Percentiles rank a stretch among this genome's conserved stretches.
Conservation (phyloP, 371 early-diverging fungal species). For the Mortierella sp. region DNA sequence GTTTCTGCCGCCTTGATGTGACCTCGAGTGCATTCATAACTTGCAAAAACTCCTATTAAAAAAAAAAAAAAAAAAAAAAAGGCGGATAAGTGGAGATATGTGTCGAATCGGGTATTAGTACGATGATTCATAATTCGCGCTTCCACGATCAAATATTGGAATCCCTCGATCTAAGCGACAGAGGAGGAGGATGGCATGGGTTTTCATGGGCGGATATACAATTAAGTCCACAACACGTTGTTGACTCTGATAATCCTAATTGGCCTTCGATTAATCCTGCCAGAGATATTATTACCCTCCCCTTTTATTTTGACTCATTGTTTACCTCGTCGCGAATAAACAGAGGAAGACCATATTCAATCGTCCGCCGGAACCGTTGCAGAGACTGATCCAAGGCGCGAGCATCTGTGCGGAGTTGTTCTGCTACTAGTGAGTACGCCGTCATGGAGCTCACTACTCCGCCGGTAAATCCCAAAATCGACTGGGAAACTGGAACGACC, state of each 20-base stretch:
- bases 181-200: not conserved
- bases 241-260: no score
- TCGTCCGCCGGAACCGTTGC: conserved; percentile 30
- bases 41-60: conserved; percentile 43
- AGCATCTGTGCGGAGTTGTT: conserved; percentile 38
- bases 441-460: conserved; percentile 52
- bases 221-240: no score
- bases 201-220: no score
- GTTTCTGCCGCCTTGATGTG: conserved; percentile 44
- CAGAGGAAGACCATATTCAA: conserved; percentile 53
- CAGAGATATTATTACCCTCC: no score
- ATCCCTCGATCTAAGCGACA: not conserved
- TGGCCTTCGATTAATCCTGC: no score
- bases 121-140: no score
- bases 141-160: no score
- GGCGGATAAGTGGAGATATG: no score
- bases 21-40: conserved; percentile 49
- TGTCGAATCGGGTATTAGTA: no score
- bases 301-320: not conserved
- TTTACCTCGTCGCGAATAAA: conserved; percentile 55
- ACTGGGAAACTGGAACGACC: conserved; percentile 53
- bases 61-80: not conserved
- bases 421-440: conserved; percentile 41
- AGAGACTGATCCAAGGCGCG: conserved; percentile 38
- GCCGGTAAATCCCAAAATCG: conserved; percentile 56